Evolutionary conservation across 495 filamentous ascomycete species (phyloP).

Genomic region (Penicillium crystallinum): DNA sequence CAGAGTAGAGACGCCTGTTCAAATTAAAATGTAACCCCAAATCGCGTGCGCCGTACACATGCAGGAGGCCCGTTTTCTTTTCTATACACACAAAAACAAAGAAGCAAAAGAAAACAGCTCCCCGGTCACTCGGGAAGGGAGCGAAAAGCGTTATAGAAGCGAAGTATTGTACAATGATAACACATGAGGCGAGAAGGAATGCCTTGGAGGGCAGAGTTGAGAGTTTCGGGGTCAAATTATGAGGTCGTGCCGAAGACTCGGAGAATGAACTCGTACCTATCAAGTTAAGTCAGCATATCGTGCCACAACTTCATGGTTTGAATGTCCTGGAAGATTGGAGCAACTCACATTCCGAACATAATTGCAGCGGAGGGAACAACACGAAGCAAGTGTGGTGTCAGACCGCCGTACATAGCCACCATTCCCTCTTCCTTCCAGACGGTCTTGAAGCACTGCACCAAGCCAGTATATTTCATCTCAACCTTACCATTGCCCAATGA

Average conservation of each 20-base stretch:
- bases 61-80: slow-evolving; percentile 2
- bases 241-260: slow-evolving; percentile 37
- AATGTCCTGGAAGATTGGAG: not conserved
- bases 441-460: slow-evolving; percentile 50
- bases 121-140: not conserved
- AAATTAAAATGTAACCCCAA: slow-evolving; percentile 1
- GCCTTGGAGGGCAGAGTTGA: not conserved
- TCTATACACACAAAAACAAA: slow-evolving; percentile 3
- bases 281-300: slow-evolving; percentile 7
- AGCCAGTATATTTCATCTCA: slow-evolving; percentile 50
- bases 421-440: slow-evolving; percentile 54
- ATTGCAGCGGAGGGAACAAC: slow-evolving; percentile 82
- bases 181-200: slow-evolving; percentile 1
- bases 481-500: slow-evolving; percentile 25
- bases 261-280: slow-evolving; percentile 63
- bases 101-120: not conserved
- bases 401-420: slow-evolving; percentile 51
- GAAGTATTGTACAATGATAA: slow-evolving; percentile 10
- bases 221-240: not conserved
- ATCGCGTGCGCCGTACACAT: slow-evolving; percentile 10
- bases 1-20: not conserved
- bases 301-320: not conserved
- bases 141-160: not conserved
- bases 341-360: slow-evolving; percentile 78
- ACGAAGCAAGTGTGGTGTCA: slow-evolving; percentile 54